A percentile compares a stretch with the other conserved stretches of the same genome.
Conservation (phyloP, 2,329 filamentous ascomycete genomes). For the Xylariales sp. region DNA sequence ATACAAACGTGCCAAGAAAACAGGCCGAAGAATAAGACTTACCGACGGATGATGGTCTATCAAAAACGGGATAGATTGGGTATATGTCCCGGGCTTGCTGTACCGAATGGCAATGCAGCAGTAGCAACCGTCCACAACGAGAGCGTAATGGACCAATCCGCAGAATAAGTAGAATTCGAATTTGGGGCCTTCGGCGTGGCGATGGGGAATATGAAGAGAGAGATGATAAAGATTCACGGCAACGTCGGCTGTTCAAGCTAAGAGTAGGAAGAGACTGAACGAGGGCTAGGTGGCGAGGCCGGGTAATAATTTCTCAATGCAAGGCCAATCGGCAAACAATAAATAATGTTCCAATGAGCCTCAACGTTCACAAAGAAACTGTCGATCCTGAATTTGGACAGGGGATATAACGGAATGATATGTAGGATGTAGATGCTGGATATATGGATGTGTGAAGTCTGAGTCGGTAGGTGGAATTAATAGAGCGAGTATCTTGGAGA, state of each 20-base stretch:
- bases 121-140: conserved; percentile 25
- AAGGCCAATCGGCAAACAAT: conserved; percentile 8
- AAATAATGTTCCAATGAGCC: not conserved
- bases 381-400: not conserved
- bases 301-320: conserved; percentile 4
- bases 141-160: conserved; percentile 25
- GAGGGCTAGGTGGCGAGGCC: not conserved
- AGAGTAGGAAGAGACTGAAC: not conserved
- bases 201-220: conserved; percentile 14
- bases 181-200: conserved; percentile 12
- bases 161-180: conserved; percentile 20
- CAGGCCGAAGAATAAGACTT: conserved; percentile 36
- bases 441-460: conserved; percentile 1
- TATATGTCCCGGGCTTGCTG: conserved; percentile 23
- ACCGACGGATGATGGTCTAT: conserved; percentile 35
- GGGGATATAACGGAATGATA: conserved; percentile 8
- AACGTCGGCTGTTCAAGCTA: conserved; percentile 8
- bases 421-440: not conserved
- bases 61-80: conserved; percentile 25
- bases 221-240: conserved; percentile 14
- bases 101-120: conserved; percentile 22
- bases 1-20: conserved; percentile 21
- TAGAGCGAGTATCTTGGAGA: conserved; percentile 22
- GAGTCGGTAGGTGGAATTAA: not conserved
- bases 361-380: conserved; percentile 9